A percentile compares a stretch with the other conserved stretches of the same genome.
Evolutionary conservation across 805 yeast species (phyloP).

Genomic region (Metschnikowia santaceciliae): DNA sequence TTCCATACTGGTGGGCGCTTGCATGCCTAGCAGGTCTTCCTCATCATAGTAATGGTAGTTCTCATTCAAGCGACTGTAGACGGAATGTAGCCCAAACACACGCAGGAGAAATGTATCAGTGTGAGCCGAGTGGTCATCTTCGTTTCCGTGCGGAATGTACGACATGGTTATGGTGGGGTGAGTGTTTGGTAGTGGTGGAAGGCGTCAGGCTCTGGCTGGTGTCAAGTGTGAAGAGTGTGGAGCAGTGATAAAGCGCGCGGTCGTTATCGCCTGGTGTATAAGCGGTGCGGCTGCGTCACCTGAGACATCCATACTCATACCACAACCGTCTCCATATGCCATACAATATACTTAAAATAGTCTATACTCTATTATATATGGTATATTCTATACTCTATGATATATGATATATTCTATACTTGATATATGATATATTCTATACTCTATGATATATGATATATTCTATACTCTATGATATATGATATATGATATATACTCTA

Average conservation of each 20-base stretch:
- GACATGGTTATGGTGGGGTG: neutral
- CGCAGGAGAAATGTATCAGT: conserved; percentile 60
- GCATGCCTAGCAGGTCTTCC: conserved; percentile 17
- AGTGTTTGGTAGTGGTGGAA: neutral
- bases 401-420: no score
- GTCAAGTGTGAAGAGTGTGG: neutral
- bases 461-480: no score
- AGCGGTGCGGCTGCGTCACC: neutral
- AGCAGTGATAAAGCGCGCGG: conserved; percentile 1
- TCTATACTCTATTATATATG: no score
- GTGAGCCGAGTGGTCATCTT: conserved; percentile 2
- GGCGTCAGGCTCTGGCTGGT: no score
- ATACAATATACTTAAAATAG: no score
- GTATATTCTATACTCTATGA: no score
- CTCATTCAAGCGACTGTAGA: conserved; percentile 39
- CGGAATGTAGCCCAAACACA: conserved; percentile 53
- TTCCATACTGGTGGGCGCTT: neutral
- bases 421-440: no score
- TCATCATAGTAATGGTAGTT: conserved; percentile 39
- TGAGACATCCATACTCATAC: neutral
- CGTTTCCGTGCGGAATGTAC: neutral
- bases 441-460: no score
- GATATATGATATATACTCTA: no score
- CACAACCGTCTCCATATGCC: no score
- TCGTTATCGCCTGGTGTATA: conserved; percentile 6